Base-by-base conservation (phyloP, 2,329 filamentous ascomycete genomes). In the Penicillium sp. region DNA sequence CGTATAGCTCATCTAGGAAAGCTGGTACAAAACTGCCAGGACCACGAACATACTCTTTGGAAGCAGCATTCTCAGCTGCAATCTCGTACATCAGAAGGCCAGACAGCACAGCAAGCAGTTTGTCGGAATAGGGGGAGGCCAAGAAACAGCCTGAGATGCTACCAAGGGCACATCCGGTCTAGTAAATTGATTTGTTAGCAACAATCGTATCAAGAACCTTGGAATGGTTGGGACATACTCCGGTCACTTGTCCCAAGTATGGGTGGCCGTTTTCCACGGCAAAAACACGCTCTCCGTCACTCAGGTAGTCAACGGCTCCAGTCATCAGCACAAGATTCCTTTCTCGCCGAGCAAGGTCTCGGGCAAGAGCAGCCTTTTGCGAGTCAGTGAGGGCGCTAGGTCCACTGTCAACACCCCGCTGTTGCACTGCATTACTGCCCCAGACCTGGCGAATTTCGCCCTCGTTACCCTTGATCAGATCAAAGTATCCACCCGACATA, bases 391-490 rank as follows among this genome's bases (percentile, higher is more conserved):
- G 73, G 3, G 79, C 79, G 48, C 86, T 85, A 4, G 83, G 76
- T 1, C 83, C 84, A 60, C 88, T 91, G 75, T 98, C 93, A 11
- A 98, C 93, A 48, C 93, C 93, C 44, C 88, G 86, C 75, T 97
- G 93, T 61, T 86, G 84, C 2, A 79, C 76, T 11, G 73, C 73
- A 24, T 71, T 75, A 44, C 82, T 79, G 43, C 88, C 89, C 39
- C 83, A 84, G 0, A 93, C 86, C 3, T 90, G 87, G 48, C 84
- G 80, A 59, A 98, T 92, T 74, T 98, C 95, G 53, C 89, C 86
- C 71, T 96, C 91, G 75, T 98, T 98, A 48, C 93, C 93, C 72
- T 98, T 98, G 75, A 98, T 93, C 43, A 97, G 81, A 72, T 91
- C 86, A 67, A 96, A 90, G 73, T 90, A 90, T 39, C 91, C 92